Conservation (phyloP, 371 early-diverging fungal species). For the Mucor mucedo region DNA sequence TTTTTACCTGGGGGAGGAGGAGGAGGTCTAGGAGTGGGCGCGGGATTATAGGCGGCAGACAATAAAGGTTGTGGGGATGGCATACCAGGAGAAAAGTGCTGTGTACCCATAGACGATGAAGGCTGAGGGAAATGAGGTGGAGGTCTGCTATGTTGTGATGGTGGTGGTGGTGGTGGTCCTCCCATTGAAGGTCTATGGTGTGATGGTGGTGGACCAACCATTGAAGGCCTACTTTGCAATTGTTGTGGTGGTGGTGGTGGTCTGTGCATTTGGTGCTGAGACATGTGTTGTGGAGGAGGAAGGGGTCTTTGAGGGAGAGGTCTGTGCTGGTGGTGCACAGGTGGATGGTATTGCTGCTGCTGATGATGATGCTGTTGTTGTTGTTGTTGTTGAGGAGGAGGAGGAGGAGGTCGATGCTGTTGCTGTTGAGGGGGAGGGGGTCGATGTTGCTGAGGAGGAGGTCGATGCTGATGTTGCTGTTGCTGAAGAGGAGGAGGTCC, state of each 20-base stretch:
- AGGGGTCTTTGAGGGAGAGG: constrained; percentile 9
- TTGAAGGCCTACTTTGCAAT: constrained; percentile 1
- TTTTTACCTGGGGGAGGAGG: constrained; percentile 4
- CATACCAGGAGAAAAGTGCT: constrained; percentile 8
- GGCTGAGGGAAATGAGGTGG: constrained; percentile 10
- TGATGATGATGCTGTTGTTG: neutral
- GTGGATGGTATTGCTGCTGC: no score
- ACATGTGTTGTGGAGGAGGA: constrained; percentile 3
- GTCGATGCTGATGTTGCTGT: constrained; percentile 1
- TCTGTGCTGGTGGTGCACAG: neutral
- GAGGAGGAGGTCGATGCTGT: neutral
- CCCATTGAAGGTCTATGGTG: constrained; percentile 6
- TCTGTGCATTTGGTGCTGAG: constrained; percentile 6
- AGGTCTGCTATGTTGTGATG: constrained; percentile 1
- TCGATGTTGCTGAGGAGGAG: constrained; percentile 1
- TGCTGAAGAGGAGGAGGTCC: neutral
- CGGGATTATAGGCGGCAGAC: constrained; percentile 29
- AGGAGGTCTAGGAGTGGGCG: constrained; percentile 4
- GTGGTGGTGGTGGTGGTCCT: constrained; percentile 7
- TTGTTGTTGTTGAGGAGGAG: neutral
- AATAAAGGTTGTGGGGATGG: constrained; percentile 26
- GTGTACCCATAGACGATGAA: constrained; percentile 18
- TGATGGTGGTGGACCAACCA: neutral
- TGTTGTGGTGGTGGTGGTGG: neutral
- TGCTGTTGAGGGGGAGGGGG: neutral